Conservation (phyloP, 164 flowering plant genomes). For the Berberis thunbergii region DNA sequence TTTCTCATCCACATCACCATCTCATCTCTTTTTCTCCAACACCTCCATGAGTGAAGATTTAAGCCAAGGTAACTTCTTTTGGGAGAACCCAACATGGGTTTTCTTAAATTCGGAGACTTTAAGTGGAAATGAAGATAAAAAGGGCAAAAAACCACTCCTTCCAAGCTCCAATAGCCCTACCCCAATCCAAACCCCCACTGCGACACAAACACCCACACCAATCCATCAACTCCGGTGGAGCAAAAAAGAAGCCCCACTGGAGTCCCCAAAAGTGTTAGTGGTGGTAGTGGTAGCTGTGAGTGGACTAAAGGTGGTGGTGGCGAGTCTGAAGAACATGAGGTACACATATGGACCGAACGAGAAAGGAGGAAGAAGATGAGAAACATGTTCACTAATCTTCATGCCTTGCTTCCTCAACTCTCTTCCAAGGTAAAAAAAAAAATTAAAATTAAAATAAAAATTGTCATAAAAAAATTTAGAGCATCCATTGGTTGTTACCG, state of each 20-base stretch:
- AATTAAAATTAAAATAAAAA: too few relatives aligned
- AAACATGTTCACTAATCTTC: constrained; percentile 71
- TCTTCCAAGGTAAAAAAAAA: constrained; percentile 60
- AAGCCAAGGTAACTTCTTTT: constrained; percentile 11
- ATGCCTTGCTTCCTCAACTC: constrained; percentile 83
- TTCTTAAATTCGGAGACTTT: constrained; percentile 35
- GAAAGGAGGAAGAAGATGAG: constrained; percentile 96
- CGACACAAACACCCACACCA: constrained; percentile 3
- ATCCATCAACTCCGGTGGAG: constrained; percentile 1
- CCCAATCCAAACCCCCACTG: constrained; percentile 6
- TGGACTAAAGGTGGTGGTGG: constrained; percentile 11
- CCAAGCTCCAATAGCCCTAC: constrained; percentile 17
- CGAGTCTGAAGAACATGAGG: constrained; percentile 40
- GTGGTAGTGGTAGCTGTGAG: constrained; percentile 11
- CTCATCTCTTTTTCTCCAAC: constrained; percentile 4
- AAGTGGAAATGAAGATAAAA: constrained; percentile 9
- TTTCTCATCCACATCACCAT: constrained; percentile 1
- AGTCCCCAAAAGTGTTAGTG: constrained; percentile 2
- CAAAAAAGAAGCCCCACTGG: constrained; percentile 15
- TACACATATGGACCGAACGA: constrained; percentile 83
- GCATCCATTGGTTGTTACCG: too few relatives aligned
- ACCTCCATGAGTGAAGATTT: constrained; percentile 22
- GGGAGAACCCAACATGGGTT: constrained; percentile 33
- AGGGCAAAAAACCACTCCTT: constrained; percentile 1
- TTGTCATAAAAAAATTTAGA: too few relatives aligned